phyloP scores from a whole-genome alignment of 257 asterid species.

The Pogostemon cablin region DNA sequence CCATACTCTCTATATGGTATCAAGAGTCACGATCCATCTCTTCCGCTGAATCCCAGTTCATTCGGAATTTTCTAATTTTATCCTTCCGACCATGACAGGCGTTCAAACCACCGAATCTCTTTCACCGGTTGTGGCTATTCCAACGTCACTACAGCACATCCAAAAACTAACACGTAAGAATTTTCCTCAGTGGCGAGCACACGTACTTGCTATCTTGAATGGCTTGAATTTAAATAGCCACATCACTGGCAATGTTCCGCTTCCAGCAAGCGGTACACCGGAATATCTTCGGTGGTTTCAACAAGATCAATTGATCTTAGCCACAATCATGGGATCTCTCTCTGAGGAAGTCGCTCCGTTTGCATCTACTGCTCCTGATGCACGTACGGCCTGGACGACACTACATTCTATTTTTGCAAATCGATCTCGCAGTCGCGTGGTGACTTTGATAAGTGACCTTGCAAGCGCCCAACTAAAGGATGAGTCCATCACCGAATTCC shows the following conservation, averaged over 20 bases:
- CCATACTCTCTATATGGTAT: no score
- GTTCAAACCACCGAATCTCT: no score
- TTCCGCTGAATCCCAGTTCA: no score
- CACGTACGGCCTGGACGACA: neutral
- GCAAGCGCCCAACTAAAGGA: neutral
- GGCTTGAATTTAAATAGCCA: neutral
- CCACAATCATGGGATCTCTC: neutral
- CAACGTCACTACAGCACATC: neutral
- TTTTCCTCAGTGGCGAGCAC: neutral
- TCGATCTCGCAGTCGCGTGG: neutral
- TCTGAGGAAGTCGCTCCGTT: neutral
- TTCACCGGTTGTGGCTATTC: neutral
- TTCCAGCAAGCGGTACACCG: neutral
- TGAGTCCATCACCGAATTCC: neutral
- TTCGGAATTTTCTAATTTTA: no score
- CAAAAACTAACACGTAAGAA: neutral
- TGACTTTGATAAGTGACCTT: neutral
- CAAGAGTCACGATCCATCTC: no score
- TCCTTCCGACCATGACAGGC: neutral
- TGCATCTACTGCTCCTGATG: neutral
- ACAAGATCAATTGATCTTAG: neutral
- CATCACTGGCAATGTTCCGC: neutral
- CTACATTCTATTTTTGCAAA: neutral
- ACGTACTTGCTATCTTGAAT: no score
- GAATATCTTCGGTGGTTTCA: neutral